Conservation (phyloP, 129 eudicot genomes). For the Chrysanthemum makinoi region DNA sequence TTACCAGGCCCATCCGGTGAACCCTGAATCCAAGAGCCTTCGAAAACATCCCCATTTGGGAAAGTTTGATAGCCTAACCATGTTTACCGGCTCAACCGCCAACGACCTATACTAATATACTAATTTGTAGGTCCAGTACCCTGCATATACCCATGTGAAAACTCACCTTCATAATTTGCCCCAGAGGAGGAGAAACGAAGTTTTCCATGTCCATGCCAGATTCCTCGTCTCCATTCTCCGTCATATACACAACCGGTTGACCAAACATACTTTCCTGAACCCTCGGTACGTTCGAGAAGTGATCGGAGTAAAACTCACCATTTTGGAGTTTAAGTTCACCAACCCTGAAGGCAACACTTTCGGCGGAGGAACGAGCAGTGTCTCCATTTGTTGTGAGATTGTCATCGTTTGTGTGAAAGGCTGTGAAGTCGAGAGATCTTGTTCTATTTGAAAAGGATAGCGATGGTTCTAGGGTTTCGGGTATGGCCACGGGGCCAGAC, state of each 20-base stretch:
- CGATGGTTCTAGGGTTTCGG: conserved; percentile 43
- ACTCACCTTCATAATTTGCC: conserved; percentile 83
- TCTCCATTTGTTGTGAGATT: conserved; percentile 43
- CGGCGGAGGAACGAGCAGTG: conserved; percentile 49
- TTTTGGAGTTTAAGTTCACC: conserved; percentile 57
- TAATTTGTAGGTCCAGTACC: conserved; percentile 64
- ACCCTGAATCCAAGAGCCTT: conserved; percentile 99
- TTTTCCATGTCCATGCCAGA: conserved; percentile 72
- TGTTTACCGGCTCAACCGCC: conserved; percentile 83
- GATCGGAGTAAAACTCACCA: conserved; percentile 75
- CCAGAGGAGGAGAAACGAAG: conserved; percentile 84
- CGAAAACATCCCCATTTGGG: conserved; percentile 80
- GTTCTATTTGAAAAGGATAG: conserved; percentile 50
- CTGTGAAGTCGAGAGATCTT: conserved; percentile 53
- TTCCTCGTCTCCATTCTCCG: conserved; percentile 87
- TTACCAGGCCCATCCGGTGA: conserved; percentile 94
- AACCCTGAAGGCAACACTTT: conserved; percentile 42
- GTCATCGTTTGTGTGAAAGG: conserved; percentile 33
- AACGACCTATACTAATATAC: conserved; percentile 80
- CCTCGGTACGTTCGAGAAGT: conserved; percentile 60
- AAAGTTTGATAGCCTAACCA: conserved; percentile 73
- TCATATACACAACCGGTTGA: conserved; percentile 69
- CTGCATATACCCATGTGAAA: conserved; percentile 81
- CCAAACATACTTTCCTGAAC: conserved; percentile 79
- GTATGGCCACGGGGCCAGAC: conserved; percentile 75